Percentiles rank a stretch among this genome's conserved stretches.
Evolutionary conservation across 345 rosid genomes (phyloP).

Genomic region (Ceriops zippeliana): DNA sequence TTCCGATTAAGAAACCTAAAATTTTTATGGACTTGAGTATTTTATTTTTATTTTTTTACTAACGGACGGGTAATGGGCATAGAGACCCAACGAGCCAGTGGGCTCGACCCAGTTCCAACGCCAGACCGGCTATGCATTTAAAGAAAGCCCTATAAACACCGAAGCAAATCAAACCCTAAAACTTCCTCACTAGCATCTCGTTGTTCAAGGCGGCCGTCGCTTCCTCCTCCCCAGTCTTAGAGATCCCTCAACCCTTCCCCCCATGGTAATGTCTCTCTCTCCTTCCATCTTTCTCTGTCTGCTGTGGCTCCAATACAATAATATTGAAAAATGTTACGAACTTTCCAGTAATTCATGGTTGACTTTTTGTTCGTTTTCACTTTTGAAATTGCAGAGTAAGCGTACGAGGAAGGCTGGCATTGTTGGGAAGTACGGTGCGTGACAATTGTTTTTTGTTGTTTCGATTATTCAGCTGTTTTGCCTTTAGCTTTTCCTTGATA

Average conservation of each 20-base stretch:
- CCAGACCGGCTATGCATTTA: neutral
- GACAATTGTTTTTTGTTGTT: neutral
- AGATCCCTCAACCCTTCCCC: neutral
- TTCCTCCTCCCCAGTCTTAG: neutral
- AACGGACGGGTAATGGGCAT: too few species aligned
- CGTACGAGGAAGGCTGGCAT: conserved; percentile 68
- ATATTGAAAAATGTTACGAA: neutral
- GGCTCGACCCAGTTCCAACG: neutral
- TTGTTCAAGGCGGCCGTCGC: neutral
- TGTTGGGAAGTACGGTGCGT: conserved; percentile 51
- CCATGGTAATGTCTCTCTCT: conserved; percentile 6
- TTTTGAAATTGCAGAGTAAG: conserved; percentile 40
- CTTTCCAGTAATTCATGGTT: too few species aligned
- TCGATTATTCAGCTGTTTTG: neutral
- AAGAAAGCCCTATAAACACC: neutral
- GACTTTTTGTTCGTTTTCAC: neutral
- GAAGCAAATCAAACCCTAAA: neutral
- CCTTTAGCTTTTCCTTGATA: too few species aligned
- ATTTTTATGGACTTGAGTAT: too few species aligned
- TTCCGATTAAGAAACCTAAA: too few species aligned
- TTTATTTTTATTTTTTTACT: too few species aligned
- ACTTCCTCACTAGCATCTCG: neutral
- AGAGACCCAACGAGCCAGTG: too few species aligned
- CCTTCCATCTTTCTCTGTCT: neutral
- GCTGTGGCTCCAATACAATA: neutral